A percentile compares a stretch with the other conserved stretches of the same genome.
These are phyloP conservation scores for Apiospora rasikravindrae DNA, from an alignment of 2,329 filamentous ascomycete genomes.

Conservation along the genomic window DNA sequence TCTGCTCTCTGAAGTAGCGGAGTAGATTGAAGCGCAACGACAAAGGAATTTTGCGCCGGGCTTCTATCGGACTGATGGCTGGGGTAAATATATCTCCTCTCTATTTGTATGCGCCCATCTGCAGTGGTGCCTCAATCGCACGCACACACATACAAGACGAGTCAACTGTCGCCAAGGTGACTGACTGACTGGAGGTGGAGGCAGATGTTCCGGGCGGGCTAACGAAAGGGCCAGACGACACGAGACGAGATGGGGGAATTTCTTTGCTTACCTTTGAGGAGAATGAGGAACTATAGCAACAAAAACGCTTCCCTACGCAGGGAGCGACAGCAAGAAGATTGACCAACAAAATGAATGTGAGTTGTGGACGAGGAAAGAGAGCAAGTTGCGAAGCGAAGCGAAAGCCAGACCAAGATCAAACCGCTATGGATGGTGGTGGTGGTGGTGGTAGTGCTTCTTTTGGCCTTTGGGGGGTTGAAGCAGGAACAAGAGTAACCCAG, in stretches of 20 bases:
- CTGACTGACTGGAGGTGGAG: slow-evolving; percentile 13
- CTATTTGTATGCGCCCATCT: background rate
- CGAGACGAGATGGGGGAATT: slow-evolving; percentile 8
- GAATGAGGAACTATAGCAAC: slow-evolving; percentile 43
- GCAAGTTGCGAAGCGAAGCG: slow-evolving; percentile 39
- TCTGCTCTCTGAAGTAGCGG: background rate
- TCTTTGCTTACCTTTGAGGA: slow-evolving; percentile 40
- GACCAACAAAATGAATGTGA: slow-evolving; percentile 46
- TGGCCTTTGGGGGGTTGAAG: slow-evolving; percentile 16
- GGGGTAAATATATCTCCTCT: background rate
- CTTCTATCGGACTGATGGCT: background rate
- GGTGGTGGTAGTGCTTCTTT: slow-evolving; percentile 10
- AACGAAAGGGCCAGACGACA: slow-evolving; percentile 4
- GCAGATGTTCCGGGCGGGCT: slow-evolving; percentile 13
- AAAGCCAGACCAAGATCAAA: slow-evolving; percentile 22
- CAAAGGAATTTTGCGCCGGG: background rate
- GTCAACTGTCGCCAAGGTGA: slow-evolving; percentile 20
- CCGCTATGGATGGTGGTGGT: slow-evolving; percentile 18
- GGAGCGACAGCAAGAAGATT: slow-evolving; percentile 36
- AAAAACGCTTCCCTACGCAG: slow-evolving; percentile 22
- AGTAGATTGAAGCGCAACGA: background rate
- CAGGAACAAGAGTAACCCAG: slow-evolving; percentile 19
- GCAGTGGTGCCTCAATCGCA: slow-evolving; percentile 10
- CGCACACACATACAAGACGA: slow-evolving; percentile 26
- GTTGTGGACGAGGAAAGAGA: slow-evolving; percentile 45